Evolutionary conservation across 1,284 basidiomycete species (phyloP).

Genomic region (Tylopilus sp.): DNA sequence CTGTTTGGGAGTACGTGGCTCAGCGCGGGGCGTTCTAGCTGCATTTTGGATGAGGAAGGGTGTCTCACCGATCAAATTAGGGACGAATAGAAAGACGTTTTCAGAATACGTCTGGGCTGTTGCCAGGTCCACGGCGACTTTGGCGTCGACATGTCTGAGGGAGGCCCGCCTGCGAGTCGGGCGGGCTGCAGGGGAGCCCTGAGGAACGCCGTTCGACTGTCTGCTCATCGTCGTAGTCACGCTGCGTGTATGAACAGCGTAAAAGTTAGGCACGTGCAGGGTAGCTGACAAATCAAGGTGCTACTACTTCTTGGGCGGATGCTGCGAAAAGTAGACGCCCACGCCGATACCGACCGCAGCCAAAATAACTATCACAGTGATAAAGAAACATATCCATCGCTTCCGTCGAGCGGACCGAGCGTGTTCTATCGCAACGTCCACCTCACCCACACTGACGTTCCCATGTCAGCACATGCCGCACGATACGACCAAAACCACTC

Average conservation of each 20-base stretch:
- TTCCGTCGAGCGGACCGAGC: slow-evolving; percentile 71
- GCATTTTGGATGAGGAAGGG: not conserved
- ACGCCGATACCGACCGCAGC: slow-evolving; percentile 29
- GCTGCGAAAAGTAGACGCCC: slow-evolving; percentile 29
- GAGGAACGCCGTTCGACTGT: slow-evolving; percentile 27
- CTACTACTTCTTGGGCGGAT: slow-evolving; percentile 1
- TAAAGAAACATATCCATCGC: slow-evolving; percentile 73
- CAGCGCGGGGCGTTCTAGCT: not conserved
- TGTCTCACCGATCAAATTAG: slow-evolving; percentile 86
- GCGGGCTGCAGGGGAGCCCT: slow-evolving; percentile 6
- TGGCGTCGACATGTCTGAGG: slow-evolving; percentile 71
- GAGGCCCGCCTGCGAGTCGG: slow-evolving; percentile 32
- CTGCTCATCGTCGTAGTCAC: slow-evolving; percentile 27
- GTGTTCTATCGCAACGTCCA: slow-evolving; percentile 68
- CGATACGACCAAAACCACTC: slow-evolving; percentile 24
- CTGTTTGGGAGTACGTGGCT: slow-evolving; percentile 38
- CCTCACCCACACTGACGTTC: slow-evolving; percentile 52
- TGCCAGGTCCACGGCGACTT: slow-evolving; percentile 78
- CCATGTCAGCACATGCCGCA: not conserved
- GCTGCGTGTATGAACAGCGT: not conserved
- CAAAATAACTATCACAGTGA: slow-evolving; percentile 29
- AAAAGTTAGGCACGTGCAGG: slow-evolving; percentile 30
- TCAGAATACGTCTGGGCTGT: slow-evolving; percentile 81
- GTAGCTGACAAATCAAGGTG: slow-evolving; percentile 7
- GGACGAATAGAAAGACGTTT: slow-evolving; percentile 94